phyloP scores from a whole-genome alignment of 2,329 filamentous ascomycete genomes.

The Alternaria sp. region DNA sequence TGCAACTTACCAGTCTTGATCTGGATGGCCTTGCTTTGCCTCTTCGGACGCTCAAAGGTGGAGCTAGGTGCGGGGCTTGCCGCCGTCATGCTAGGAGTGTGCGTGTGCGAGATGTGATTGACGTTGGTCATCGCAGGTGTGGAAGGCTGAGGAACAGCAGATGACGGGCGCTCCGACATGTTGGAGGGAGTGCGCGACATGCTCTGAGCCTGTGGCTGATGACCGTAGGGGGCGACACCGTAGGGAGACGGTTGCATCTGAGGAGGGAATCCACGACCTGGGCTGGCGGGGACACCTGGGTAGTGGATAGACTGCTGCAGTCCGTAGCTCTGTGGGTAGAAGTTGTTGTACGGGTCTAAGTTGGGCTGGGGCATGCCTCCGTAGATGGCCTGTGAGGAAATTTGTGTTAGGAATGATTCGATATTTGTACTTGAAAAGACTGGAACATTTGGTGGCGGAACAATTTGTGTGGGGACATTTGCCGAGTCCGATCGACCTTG shows the following conservation, averaged over 20 bases:
- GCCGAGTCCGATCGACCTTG: constrained; percentile 24
- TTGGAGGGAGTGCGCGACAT: constrained; percentile 70
- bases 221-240: constrained; percentile 60
- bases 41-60: constrained; percentile 67
- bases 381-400: constrained; percentile 69
- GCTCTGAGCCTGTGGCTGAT: constrained; percentile 64
- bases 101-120: constrained; percentile 56
- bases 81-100: constrained; percentile 63
- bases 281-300: constrained; percentile 52
- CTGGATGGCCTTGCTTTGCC: constrained; percentile 75
- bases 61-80: constrained; percentile 66
- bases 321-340: constrained; percentile 59
- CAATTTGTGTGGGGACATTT: constrained; percentile 29
- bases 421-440: constrained; percentile 70
- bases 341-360: constrained; percentile 51
- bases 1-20: constrained; percentile 70
- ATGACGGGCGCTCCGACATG: constrained; percentile 64
- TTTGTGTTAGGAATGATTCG: constrained; percentile 73
- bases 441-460: neutral
- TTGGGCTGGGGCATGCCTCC: constrained; percentile 59
- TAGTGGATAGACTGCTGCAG: constrained; percentile 54
- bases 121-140: constrained; percentile 58
- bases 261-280: constrained; percentile 55
- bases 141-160: constrained; percentile 66
- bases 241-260: constrained; percentile 52